These are phyloP conservation scores for Panicum virgatum DNA, from an alignment of 202 grass and related monocot species.

Conservation along the genomic window DNA sequence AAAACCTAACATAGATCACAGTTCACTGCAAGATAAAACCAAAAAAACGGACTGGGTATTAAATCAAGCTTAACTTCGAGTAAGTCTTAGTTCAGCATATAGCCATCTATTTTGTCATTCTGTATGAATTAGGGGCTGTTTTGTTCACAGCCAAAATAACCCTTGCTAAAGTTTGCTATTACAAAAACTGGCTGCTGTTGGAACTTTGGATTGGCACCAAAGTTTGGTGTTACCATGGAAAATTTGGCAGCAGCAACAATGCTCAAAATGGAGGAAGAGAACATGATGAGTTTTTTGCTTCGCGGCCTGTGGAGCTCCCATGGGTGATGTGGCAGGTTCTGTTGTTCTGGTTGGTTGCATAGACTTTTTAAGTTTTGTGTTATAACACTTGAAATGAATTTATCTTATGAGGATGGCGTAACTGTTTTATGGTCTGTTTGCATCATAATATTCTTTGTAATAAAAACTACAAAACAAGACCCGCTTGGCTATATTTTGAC, in stretches of 20 bases:
- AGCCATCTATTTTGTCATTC: neutral
- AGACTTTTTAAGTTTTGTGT: neutral
- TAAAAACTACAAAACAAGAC: neutral
- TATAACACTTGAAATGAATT: neutral
- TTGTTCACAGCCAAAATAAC: neutral
- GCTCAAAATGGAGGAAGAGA: neutral
- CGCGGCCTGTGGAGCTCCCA: neutral
- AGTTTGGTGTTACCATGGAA: neutral
- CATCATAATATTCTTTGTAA: neutral
- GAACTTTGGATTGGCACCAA: constrained; percentile 10
- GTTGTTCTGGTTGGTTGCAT: neutral
- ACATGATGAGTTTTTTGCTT: neutral
- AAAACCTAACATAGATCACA: neutral
- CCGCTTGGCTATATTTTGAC: neutral
- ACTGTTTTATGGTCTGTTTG: neutral
- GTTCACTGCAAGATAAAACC: constrained; percentile 1
- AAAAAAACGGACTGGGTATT: neutral
- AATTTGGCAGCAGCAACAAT: neutral
- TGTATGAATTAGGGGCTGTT: neutral
- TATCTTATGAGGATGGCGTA: neutral
- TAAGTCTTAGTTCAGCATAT: neutral
- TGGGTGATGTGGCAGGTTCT: neutral
- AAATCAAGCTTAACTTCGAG: neutral
- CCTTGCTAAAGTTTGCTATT: neutral
- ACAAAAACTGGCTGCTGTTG: neutral